Conservation (phyloP, 257 asterid genomes). For the Fraxinus cuspidata region DNA sequence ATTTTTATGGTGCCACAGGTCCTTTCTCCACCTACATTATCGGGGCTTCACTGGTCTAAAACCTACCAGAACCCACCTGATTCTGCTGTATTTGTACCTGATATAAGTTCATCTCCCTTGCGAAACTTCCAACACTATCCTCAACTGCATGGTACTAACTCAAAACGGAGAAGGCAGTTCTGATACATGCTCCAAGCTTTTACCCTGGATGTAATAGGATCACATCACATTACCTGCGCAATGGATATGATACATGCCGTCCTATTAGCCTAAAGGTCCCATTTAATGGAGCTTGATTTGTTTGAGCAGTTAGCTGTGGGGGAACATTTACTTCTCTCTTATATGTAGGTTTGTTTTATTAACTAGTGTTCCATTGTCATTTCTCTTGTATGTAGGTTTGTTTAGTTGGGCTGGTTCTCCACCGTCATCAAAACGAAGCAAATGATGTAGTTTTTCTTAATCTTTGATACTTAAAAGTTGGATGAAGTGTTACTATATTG, state of each 20-base stretch:
- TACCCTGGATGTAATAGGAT: background rate
- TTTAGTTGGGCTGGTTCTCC: background rate
- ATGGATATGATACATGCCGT: background rate
- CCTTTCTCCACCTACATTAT: slow-evolving; percentile 88
- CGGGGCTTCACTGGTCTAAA: slow-evolving; percentile 75
- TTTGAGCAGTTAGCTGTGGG: slow-evolving; percentile 26
- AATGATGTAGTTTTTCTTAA: background rate
- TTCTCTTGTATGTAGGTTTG: slow-evolving; percentile 7
- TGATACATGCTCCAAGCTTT: slow-evolving; percentile 23
- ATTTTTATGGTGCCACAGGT: slow-evolving; percentile 81
- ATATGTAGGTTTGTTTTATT: slow-evolving; percentile 12
- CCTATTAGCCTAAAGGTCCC: background rate
- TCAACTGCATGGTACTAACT: slow-evolving; percentile 32
- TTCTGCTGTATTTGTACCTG: slow-evolving; percentile 66
- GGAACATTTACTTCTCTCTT: background rate
- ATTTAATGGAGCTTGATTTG: slow-evolving; percentile 16
- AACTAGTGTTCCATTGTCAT: background rate
- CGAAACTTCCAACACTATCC: slow-evolving; percentile 30
- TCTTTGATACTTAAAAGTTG: background rate
- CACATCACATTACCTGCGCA: background rate
- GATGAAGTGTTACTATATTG: background rate
- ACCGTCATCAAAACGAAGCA: background rate
- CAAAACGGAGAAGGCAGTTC: slow-evolving; percentile 49
- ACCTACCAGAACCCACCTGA: slow-evolving; percentile 32
- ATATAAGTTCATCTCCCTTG: slow-evolving; percentile 42